phyloP scores from a whole-genome alignment of 2,329 filamentous ascomycete species.

The Ascosphaera apis region DNA sequence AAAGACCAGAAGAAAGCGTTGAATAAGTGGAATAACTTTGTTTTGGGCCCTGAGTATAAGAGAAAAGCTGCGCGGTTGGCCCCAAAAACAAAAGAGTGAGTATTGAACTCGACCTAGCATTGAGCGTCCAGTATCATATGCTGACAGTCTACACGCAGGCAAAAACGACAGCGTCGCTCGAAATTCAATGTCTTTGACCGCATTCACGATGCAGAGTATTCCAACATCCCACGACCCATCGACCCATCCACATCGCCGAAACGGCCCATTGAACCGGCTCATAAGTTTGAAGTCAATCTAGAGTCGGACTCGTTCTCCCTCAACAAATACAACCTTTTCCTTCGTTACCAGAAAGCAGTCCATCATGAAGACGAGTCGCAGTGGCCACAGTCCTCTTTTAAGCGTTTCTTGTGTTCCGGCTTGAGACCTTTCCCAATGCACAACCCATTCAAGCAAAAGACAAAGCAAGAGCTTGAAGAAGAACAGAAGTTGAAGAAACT shows the following conservation, averaged over 20 bases:
- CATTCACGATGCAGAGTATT: constrained; percentile 23
- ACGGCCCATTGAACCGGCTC: constrained; percentile 22
- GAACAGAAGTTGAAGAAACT: constrained; percentile 15
- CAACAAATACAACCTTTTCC: constrained; percentile 25
- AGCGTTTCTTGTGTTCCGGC: constrained; percentile 25
- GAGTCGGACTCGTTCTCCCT: constrained; percentile 24
- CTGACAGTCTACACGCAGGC: not conserved
- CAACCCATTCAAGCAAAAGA: constrained; percentile 11
- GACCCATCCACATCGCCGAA: constrained; percentile 18
- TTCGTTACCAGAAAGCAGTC: constrained; percentile 23
- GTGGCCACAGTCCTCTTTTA: constrained; percentile 22
- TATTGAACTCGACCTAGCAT: constrained; percentile 1
- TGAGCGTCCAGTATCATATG: not conserved
- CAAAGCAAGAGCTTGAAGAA: constrained; percentile 13
- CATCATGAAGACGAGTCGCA: constrained; percentile 22
- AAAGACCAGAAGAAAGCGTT: constrained; percentile 24
- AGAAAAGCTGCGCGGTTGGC: constrained; percentile 22
- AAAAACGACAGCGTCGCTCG: constrained; percentile 2
- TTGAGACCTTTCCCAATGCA: constrained; percentile 7
- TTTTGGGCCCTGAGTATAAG: constrained; percentile 25
- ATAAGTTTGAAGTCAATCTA: constrained; percentile 25
- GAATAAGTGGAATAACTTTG: constrained; percentile 25
- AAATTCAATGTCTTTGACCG: constrained; percentile 20
- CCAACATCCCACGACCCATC: constrained; percentile 19
- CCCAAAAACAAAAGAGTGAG: constrained; percentile 22